Evolutionary conservation across 352 stramenopile species (phyloP), one percentile per base, ranked within the genome.

Genomic region (Globisporangium mamillatum): DNA sequence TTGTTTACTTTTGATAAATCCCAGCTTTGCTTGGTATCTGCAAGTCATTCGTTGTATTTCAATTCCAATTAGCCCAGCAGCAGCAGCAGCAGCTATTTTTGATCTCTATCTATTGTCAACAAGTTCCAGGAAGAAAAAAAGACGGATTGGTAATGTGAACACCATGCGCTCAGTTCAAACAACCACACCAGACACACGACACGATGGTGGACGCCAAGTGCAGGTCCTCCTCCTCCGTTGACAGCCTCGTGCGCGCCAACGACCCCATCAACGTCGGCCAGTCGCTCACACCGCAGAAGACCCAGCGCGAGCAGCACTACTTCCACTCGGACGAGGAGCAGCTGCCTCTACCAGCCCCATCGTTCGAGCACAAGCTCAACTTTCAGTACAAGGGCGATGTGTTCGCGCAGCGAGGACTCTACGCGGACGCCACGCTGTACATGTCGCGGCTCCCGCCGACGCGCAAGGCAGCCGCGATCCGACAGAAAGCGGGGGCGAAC

Each of bases 381-480:
- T 93, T 91, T 67, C 79, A 87, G 56, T 93, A 92, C 61, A 76
- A 75, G 63, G 85, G 85, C 46, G 85, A 93, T 55, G 70, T 89
- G 10, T 93, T 93, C 62, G 74, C 79, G n/a, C 85, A 93, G 65
- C 85, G 80, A 52, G 85, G 83, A 2, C 62, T 78, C n/a, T 93
- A 93, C 69, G 80, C 72, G 0, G 83, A 93, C 16, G 83, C 80
- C 0, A 77, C 75, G 29, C 61, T 93, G 22, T 93, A 93, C 71
- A 87, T 93, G 73, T 93, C 85, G 20, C 79, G 85, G 3, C 57
- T 93, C 10, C 79, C 83, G 8, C 75, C 78, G 3, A 85, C 80
- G 48, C 73, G 77, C 20, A 90, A 88, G 53, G 52, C 59, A 0
- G 69, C 78, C 2, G 65, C 76, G 41, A 46, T 81, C 32, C 41